Evolutionary conservation across 768 basidiomycete genomes (phyloP).

Genomic region (Podaxis pistillaris): DNA sequence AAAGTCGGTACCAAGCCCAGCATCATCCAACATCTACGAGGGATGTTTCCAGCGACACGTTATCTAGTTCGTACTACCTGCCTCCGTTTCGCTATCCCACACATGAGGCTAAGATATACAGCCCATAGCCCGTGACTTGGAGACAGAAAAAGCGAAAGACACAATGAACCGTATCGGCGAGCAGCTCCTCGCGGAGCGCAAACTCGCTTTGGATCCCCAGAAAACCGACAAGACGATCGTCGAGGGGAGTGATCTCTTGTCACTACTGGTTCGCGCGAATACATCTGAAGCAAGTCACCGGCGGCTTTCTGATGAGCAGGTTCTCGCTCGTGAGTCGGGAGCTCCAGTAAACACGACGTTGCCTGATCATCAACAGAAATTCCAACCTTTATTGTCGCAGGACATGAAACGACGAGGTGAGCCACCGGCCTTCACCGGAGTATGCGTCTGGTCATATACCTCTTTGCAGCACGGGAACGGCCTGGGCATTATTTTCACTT

Average conservation of each 20-base stretch:
- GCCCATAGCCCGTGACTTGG: conserved; percentile 31
- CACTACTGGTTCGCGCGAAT: conserved; percentile 62
- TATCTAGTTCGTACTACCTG: conserved; percentile 30
- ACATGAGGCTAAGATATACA: conserved; percentile 12
- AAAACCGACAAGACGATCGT: conserved; percentile 27
- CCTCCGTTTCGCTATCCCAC: not conserved
- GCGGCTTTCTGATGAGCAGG: conserved; percentile 59
- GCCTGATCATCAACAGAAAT: conserved; percentile 39
- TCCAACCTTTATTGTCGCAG: conserved; percentile 58
- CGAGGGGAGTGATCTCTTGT: conserved; percentile 54
- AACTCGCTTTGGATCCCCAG: conserved; percentile 33
- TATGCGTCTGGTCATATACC: not conserved
- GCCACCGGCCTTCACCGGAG: not conserved
- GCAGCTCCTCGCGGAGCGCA: conserved; percentile 41
- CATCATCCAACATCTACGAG: conserved; percentile 29
- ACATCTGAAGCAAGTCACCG: conserved; percentile 55
- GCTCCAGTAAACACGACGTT: not conserved
- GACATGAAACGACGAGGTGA: conserved; percentile 50
- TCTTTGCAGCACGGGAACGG: conserved; percentile 35
- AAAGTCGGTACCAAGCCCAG: conserved; percentile 37
- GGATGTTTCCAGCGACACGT: conserved; percentile 34
- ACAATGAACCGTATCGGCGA: conserved; percentile 51
- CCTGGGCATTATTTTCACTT: conserved; percentile 62
- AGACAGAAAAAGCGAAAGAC: conserved; percentile 29
- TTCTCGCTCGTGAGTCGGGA: conserved; percentile 45